phyloP scores from a whole-genome alignment of 495 filamentous ascomycete genomes.

The Penicillium arizonense region DNA sequence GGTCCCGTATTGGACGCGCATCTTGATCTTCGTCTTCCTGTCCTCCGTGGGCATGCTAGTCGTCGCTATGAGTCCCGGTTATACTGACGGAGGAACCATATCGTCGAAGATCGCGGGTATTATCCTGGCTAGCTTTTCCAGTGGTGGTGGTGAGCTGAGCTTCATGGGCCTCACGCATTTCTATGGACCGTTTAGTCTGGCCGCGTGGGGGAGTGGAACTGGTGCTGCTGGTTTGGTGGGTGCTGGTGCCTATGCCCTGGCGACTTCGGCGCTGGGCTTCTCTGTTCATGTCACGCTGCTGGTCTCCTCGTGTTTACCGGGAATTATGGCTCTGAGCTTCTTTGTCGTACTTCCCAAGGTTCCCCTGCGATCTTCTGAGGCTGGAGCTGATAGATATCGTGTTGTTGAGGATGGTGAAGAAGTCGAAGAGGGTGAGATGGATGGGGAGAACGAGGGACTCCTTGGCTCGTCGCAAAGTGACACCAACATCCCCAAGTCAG shows the following conservation, averaged over 20 bases:
- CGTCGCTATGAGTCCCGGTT: slow-evolving; percentile 72
- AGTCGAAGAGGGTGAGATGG: slow-evolving; percentile 33
- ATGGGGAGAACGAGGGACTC: slow-evolving; percentile 40
- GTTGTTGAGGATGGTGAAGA: slow-evolving; percentile 38
- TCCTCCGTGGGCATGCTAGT: slow-evolving; percentile 84
- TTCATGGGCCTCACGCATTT: slow-evolving; percentile 91
- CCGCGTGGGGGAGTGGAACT: slow-evolving; percentile 90
- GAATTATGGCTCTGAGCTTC: slow-evolving; percentile 81
- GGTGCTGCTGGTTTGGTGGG: slow-evolving; percentile 87
- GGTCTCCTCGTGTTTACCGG: slow-evolving; percentile 72
- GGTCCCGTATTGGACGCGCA: slow-evolving; percentile 74
- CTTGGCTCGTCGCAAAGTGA: slow-evolving; percentile 31
- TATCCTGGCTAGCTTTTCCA: slow-evolving; percentile 77
- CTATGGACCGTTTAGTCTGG: slow-evolving; percentile 87
- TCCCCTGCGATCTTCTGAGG: slow-evolving; percentile 41
- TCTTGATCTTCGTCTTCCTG: slow-evolving; percentile 66
- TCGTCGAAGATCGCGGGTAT: slow-evolving; percentile 77
- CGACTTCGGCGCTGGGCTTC: slow-evolving; percentile 75
- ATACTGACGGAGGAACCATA: slow-evolving; percentile 59
- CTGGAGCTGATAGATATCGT: slow-evolving; percentile 25
- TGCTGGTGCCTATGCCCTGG: slow-evolving; percentile 79
- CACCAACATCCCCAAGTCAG: slow-evolving; percentile 20
- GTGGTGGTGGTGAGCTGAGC: slow-evolving; percentile 82
- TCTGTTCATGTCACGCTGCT: slow-evolving; percentile 69
- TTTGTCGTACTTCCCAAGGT: slow-evolving; percentile 72